Percentiles rank a stretch among this genome's conserved stretches.
Conservation (phyloP, 1,284 basidiomycete species). For the Puccinia horiana region DNA sequence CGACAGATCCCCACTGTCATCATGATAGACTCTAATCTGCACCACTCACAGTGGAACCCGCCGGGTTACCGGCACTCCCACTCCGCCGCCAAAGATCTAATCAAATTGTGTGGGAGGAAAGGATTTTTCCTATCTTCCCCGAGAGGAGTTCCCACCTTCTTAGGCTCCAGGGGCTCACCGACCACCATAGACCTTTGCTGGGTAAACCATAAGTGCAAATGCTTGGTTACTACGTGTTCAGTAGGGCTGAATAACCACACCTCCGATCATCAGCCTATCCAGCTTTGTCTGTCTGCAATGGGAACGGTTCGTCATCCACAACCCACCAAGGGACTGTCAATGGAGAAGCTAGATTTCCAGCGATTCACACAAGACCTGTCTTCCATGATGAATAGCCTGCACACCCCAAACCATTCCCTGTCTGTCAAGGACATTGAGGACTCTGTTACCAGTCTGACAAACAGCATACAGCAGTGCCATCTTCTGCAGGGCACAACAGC, state of each 20-base stretch:
- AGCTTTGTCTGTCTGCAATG: not conserved
- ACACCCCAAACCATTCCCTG: not conserved
- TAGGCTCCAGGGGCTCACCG: not conserved
- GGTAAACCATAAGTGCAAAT: not conserved
- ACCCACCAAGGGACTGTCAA: not conserved
- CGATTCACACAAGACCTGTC: not conserved
- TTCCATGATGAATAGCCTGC: not conserved
- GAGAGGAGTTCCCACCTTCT: conserved; percentile 8
- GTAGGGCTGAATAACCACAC: conserved; percentile 12
- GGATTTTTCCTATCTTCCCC: conserved; percentile 7
- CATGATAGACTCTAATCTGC: not conserved
- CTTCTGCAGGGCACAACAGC: not conserved
- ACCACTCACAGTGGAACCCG: not conserved
- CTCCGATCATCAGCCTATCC: conserved; percentile 38
- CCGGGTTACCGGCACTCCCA: not conserved
- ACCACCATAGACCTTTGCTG: conserved; percentile 25
- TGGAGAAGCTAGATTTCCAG: not conserved
- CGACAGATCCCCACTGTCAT: not conserved
- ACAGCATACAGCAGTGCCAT: not conserved
- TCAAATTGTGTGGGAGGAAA: not conserved
- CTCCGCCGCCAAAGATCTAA: not conserved
- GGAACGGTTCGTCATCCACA: no score
- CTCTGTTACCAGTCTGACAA: not conserved
- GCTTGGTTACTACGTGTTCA: not conserved
- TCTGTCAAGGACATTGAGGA: not conserved